Percentiles rank a stretch among this genome's conserved stretches.
These are phyloP conservation scores for Iris macrosiphon DNA, from an alignment of 106 monocot genomes.

Conservation along the genomic window DNA sequence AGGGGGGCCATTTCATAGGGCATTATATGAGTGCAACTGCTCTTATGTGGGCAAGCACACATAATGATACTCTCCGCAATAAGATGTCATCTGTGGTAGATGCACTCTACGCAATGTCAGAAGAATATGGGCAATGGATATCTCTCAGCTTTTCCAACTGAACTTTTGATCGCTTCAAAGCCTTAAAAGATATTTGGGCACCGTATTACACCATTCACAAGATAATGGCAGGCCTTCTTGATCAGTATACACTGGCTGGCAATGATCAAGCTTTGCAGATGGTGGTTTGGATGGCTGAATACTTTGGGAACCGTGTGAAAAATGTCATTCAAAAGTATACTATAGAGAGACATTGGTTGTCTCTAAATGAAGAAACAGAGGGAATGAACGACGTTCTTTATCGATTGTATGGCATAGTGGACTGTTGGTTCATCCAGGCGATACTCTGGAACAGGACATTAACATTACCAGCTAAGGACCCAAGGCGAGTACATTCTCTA, in stretches of 20 bases:
- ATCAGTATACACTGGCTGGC: conserved; percentile 65
- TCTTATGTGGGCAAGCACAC: conserved; percentile 88
- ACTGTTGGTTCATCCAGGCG: no score
- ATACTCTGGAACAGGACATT: no score
- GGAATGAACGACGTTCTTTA: conserved; percentile 99
- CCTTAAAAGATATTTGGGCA: conserved; percentile 74
- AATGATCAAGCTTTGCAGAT: conserved; percentile 60
- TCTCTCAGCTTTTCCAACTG: conserved; percentile 87
- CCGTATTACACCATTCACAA: conserved; percentile 99
- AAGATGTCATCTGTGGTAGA: conserved; percentile 73
- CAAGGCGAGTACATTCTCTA: no score
- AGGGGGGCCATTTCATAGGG: conserved; percentile 95
- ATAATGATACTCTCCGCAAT: conserved; percentile 47
- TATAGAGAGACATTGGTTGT: conserved; percentile 88
- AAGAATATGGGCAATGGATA: conserved; percentile 84
- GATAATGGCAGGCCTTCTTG: conserved; percentile 92
- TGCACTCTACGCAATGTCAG: conserved; percentile 73
- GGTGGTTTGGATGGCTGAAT: conserved; percentile 91
- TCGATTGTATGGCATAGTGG: conserved; percentile 71
- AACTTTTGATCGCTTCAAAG: conserved; percentile 80
- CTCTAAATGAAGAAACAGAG: conserved; percentile 95
- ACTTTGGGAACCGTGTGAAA: conserved; percentile 83
- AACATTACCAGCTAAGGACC: no score
- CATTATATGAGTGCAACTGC: conserved; percentile 96
- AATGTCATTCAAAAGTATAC: conserved; percentile 81